Conservation (phyloP, 2,329 filamentous ascomycete species). For the Raffaelea deltoideospora region DNA sequence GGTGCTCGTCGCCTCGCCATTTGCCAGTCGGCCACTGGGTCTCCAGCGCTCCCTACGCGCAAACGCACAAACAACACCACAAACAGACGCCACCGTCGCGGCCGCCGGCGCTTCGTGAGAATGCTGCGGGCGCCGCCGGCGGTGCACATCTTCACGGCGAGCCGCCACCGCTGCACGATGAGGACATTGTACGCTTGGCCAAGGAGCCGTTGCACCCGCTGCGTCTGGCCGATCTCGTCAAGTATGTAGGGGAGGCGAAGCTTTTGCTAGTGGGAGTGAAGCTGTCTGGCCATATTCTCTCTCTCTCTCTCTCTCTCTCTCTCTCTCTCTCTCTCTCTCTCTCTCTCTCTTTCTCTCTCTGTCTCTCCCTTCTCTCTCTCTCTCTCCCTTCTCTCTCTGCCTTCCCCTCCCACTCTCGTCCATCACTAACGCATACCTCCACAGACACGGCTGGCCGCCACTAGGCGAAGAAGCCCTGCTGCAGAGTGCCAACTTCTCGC, state of each 20-base stretch:
- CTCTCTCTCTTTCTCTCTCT: too few species aligned
- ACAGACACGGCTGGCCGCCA: slow-evolving; percentile 63
- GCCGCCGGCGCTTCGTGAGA: neutral
- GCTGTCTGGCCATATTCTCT: too few species aligned
- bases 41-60: too few species aligned
- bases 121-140: neutral
- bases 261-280: too few species aligned
- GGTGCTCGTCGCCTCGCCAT: too few species aligned
- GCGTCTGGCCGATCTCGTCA: slow-evolving; percentile 77
- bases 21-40: too few species aligned
- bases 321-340: too few species aligned
- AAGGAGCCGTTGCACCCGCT: slow-evolving; percentile 64
- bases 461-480: slow-evolving; percentile 68
- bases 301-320: too few species aligned
- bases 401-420: slow-evolving; percentile 1
- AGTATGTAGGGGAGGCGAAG: slow-evolving; percentile 34
- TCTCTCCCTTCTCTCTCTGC: slow-evolving; percentile 1
- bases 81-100: neutral
- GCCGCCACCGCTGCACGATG: slow-evolving; percentile 32
- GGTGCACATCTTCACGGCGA: neutral
- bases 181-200: slow-evolving; percentile 66
- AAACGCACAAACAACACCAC: neutral
- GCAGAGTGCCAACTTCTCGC: slow-evolving; percentile 87
- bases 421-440: neutral
- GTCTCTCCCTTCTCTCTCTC: too few species aligned